Percentiles rank a stretch among this genome's conserved stretches.
These are phyloP conservation scores for Auricularia auricula-judae DNA, from an alignment of 768 basidiomycete genomes.

Conservation along the genomic window DNA sequence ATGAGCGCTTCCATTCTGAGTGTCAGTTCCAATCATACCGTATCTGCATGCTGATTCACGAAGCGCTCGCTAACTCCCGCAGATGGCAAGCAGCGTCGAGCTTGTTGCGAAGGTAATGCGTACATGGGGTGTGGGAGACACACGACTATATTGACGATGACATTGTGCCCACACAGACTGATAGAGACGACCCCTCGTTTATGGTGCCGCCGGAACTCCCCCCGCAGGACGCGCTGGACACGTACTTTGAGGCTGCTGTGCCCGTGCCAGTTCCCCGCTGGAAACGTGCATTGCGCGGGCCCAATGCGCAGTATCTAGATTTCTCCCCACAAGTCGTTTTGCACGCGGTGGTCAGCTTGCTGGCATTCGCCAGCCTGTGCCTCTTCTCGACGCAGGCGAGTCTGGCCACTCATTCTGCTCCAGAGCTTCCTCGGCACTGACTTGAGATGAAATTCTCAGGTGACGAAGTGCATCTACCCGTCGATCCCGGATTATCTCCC, in stretches of 20 bases:
- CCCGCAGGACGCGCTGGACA: not conserved
- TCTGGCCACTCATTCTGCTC: not conserved
- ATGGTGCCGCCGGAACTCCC: not conserved
- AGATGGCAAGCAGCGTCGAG: not conserved
- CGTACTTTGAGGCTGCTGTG: not conserved
- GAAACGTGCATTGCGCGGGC: not conserved
- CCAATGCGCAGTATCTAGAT: not conserved
- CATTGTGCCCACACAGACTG: not conserved
- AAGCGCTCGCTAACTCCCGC: not conserved
- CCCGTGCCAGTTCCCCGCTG: not conserved
- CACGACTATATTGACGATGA: not conserved
- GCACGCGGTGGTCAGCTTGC: not conserved
- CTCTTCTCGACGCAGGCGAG: not conserved
- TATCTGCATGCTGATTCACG: not conserved
- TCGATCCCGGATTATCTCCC: not conserved
- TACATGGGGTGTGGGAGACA: not conserved
- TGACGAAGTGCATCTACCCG: not conserved
- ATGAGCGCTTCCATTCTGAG: not conserved
- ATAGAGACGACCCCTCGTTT: not conserved
- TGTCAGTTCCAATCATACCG: not conserved
- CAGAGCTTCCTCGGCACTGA: no score
- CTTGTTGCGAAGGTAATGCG: not conserved
- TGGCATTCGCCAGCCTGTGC: not conserved
- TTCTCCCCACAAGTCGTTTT: not conserved
- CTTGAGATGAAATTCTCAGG: not conserved